These are phyloP conservation scores for Suhomyces panamericanus DNA, from an alignment of 1,139 yeast species.

Conservation along the genomic window DNA sequence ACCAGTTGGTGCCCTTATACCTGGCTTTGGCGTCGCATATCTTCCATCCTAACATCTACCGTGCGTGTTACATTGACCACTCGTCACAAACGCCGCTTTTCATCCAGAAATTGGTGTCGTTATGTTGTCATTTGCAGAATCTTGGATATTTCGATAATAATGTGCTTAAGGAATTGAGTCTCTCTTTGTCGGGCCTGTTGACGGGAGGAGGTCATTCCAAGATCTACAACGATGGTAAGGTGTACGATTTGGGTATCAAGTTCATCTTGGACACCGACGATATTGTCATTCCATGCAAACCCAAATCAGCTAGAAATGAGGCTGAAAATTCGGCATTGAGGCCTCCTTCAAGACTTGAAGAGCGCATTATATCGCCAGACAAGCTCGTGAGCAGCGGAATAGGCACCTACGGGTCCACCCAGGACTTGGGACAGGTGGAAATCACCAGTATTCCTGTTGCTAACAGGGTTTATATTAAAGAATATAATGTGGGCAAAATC, in stretches of 20 bases:
- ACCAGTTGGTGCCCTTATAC: slow-evolving; percentile 88
- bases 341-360: not conserved
- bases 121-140: slow-evolving; percentile 56
- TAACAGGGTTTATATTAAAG: slow-evolving; percentile 57
- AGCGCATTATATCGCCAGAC: slow-evolving; percentile 1
- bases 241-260: slow-evolving; percentile 76
- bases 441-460: slow-evolving; percentile 29
- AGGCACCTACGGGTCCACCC: slow-evolving; percentile 20
- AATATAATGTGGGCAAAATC: slow-evolving; percentile 58
- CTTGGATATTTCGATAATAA: slow-evolving; percentile 73
- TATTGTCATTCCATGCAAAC: slow-evolving; percentile 37
- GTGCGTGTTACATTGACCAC: slow-evolving; percentile 87
- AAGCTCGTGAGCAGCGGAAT: slow-evolving; percentile 24
- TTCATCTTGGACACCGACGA: slow-evolving; percentile 77
- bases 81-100: slow-evolving; percentile 48
- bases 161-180: slow-evolving; percentile 77
- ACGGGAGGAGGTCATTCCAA: slow-evolving; percentile 96
- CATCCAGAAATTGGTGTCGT: slow-evolving; percentile 45
- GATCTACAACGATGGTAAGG: slow-evolving; percentile 81
- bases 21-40: slow-evolving; percentile 83
- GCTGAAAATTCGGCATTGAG: not conserved
- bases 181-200: slow-evolving; percentile 81
- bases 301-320: not conserved
- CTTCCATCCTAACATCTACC: slow-evolving; percentile 83
- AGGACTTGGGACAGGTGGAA: slow-evolving; percentile 13